A percentile compares a stretch with the other conserved stretches of the same genome.
phyloP scores from a whole-genome alignment of 192 early-diverging fungal genomes.

The Backusella tarrabulga region DNA sequence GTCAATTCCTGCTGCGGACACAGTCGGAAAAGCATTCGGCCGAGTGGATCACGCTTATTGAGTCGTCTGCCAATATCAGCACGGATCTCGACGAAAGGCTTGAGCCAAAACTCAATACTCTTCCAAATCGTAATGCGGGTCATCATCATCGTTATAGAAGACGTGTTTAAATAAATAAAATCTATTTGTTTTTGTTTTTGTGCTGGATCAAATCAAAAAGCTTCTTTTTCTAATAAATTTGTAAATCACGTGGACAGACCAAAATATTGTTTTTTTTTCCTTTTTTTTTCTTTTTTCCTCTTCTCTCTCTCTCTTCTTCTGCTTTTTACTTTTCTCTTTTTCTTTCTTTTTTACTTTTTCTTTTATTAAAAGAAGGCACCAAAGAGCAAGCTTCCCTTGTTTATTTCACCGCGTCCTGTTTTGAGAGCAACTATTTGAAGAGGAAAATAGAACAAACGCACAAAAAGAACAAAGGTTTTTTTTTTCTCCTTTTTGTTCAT shows the following conservation, averaged over 20 bases:
- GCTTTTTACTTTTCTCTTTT: background rate
- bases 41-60: conserved; percentile 45
- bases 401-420: background rate
- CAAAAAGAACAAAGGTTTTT: background rate
- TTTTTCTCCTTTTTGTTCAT: background rate
- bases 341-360: background rate
- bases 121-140: conserved; percentile 24
- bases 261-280: background rate
- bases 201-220: background rate
- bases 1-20: conserved; percentile 40
- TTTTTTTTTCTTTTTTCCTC: background rate
- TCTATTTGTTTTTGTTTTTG: background rate
- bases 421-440: background rate
- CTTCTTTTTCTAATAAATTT: background rate
- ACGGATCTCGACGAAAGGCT: conserved; percentile 39
- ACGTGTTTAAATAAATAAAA: background rate
- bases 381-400: background rate
- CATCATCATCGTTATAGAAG: background rate
- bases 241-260: background rate
- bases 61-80: conserved; percentile 49
- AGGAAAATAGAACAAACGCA: background rate
- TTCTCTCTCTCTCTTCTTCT: background rate
- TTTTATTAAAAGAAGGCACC: background rate
- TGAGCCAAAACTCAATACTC: conserved; percentile 49
- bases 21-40: conserved; percentile 36